A percentile compares a stretch with the other conserved stretches of the same genome.
Conservation (phyloP, 306 rosid genomes). For the Erythrophleum fordii region DNA sequence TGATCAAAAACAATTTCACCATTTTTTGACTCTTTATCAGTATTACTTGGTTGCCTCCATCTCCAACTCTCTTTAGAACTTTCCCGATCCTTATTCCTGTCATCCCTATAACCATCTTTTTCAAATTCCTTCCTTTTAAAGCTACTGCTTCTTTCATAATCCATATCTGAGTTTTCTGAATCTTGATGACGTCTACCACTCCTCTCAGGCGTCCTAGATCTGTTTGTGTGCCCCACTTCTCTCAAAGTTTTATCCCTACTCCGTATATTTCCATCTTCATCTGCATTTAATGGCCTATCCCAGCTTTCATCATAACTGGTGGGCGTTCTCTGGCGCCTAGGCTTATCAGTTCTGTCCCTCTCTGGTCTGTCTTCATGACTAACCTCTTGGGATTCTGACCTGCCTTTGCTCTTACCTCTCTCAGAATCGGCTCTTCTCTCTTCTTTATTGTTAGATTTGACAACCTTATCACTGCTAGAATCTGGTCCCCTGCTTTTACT, state of each 20-base stretch:
- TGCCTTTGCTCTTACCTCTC: constrained; percentile 74
- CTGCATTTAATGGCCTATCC: constrained; percentile 64
- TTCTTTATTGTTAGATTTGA: constrained; percentile 63
- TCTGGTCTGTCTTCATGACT: constrained; percentile 61
- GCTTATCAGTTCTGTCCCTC: constrained; percentile 70
- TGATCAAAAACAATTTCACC: constrained; percentile 71
- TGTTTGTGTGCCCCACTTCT: constrained; percentile 61
- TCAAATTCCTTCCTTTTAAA: constrained; percentile 81
- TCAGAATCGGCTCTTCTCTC: constrained; percentile 77
- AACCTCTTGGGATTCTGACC: constrained; percentile 56
- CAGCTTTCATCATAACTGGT: constrained; percentile 66
- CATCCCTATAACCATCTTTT: constrained; percentile 77
- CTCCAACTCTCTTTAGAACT: constrained; percentile 89
- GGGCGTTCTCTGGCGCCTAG: constrained; percentile 65
- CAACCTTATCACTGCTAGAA: constrained; percentile 59
- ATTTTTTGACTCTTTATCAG: constrained; percentile 75
- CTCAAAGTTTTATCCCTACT: constrained; percentile 66
- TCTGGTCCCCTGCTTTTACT: constrained; percentile 56
- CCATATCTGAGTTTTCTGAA: constrained; percentile 63
- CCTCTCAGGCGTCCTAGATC: constrained; percentile 88
- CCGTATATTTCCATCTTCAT: constrained; percentile 65
- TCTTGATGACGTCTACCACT: constrained; percentile 72
- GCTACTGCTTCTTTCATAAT: constrained; percentile 66
- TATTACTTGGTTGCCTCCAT: constrained; percentile 65
- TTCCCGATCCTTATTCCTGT: constrained; percentile 80